Conservation (phyloP, 2,329 filamentous ascomycete species). For the Cryphonectria nitschkei region DNA sequence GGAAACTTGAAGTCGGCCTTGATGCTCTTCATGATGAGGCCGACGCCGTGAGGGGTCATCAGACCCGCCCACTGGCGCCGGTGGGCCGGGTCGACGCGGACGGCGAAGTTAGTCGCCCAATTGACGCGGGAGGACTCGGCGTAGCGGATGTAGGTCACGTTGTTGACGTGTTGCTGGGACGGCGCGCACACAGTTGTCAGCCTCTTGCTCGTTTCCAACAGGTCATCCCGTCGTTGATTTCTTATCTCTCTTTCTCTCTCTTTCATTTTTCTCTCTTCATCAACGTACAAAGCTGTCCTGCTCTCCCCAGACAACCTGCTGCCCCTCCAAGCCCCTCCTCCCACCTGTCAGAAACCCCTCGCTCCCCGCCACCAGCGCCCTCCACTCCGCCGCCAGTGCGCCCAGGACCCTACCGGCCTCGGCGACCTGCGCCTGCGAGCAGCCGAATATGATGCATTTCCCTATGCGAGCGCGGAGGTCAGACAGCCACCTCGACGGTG, state of each 20-base stretch:
- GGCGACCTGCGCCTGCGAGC: conserved; percentile 58
- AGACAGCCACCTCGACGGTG: conserved; percentile 69
- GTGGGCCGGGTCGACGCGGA: conserved; percentile 63
- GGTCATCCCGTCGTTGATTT: background rate
- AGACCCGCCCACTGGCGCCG: conserved; percentile 69
- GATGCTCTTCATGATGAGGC: conserved; percentile 76
- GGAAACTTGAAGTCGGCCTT: conserved; percentile 83
- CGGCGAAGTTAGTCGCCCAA: conserved; percentile 73
- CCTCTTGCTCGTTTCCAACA: background rate
- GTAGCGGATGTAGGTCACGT: conserved; percentile 80
- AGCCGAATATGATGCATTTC: conserved; percentile 75
- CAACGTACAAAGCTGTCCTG: conserved; percentile 63
- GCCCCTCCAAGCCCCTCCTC: conserved; percentile 64
- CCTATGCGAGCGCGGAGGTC: conserved; percentile 70
- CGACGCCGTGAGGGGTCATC: conserved; percentile 66
- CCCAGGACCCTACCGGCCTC: conserved; percentile 63
- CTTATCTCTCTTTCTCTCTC: background rate
- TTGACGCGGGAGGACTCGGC: conserved; percentile 82
- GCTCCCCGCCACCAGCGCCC: conserved; percentile 70
- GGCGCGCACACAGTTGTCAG: background rate
- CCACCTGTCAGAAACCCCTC: conserved; percentile 74
- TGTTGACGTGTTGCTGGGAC: conserved; percentile 78
- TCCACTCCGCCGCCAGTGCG: conserved; percentile 68
- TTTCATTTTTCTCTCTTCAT: background rate
- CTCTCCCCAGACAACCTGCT: conserved; percentile 81